Evolutionary conservation across 805 yeast species (phyloP).

Genomic region (Blastobotrys muscicola): DNA sequence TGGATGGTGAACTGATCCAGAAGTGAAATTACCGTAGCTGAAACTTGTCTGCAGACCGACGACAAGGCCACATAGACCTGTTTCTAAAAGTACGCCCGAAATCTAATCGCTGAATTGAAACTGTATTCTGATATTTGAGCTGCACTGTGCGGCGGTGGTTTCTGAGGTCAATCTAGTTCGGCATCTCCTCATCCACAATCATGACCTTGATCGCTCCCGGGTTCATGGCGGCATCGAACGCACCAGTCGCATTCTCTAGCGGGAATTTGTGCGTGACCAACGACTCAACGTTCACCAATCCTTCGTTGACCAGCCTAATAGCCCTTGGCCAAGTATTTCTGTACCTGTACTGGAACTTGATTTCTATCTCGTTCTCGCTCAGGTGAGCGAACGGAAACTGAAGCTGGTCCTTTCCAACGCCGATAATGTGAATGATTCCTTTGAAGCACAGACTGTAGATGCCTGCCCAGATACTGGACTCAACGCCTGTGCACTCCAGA

Average conservation of each 20-base stretch:
- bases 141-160: too few relatives aligned
- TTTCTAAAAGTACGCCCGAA: too few relatives aligned
- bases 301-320: slow-evolving; percentile 36
- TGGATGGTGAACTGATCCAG: too few relatives aligned
- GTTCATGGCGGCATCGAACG: slow-evolving; percentile 31
- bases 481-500: slow-evolving; percentile 49
- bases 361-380: slow-evolving; percentile 42
- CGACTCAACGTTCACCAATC: slow-evolving; percentile 33
- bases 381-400: slow-evolving; percentile 47
- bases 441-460: slow-evolving; percentile 39
- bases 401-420: slow-evolving; percentile 42
- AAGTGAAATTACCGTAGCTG: too few relatives aligned
- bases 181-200: slow-evolving; percentile 29
- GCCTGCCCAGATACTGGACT: slow-evolving; percentile 37
- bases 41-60: too few relatives aligned
- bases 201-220: slow-evolving; percentile 41
- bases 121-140: too few relatives aligned
- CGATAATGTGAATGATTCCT: slow-evolving; percentile 40
- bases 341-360: slow-evolving; percentile 45
- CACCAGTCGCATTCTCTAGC: slow-evolving; percentile 39
- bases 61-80: too few relatives aligned
- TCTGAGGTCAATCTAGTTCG: background rate
- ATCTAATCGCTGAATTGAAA: too few relatives aligned
- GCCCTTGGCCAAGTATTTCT: slow-evolving; percentile 51
- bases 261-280: slow-evolving; percentile 42